Evolutionary conservation across 495 filamentous ascomycete species (phyloP), one percentile per base, ranked within the genome.

Genomic region (Penicillium roqueforti): DNA sequence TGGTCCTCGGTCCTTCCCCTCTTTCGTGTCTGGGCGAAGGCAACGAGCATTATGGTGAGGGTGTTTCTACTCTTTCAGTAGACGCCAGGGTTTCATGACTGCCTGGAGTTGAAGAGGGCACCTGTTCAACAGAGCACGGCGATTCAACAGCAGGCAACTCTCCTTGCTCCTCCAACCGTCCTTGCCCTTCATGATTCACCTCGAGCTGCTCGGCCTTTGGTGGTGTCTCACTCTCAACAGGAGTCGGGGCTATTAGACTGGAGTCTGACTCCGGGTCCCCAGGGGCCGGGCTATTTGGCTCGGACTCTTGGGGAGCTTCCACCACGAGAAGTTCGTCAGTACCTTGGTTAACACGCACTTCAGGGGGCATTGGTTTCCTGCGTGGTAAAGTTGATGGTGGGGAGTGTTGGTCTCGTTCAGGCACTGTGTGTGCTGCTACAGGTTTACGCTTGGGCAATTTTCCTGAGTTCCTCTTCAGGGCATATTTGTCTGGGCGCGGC

Each of bases 401-500:
- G 2, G 61, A 54, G 23, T 66, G 63, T 41, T 66, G 44, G 40
- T 66, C 67, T 7, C 50, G 57, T 22, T 70, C 68, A 20, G 76
- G 69, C 4, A 75, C 52, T 0, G 72, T 46, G 23, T 75, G 66
- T 9, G 74, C 65, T 23, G 76, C 70, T 6, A 87, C 68, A 13
- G 82, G 74, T 50, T 86, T 87, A 5, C 84, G 69, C 54, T 80
- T 90, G 14, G 87, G 83, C 2, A 83, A 66, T 16, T 74, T 72
- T 43, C 79, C 76, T 0, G 84, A 75, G 18, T 78, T 72, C 8
- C 76, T 76, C 56, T 81, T 82, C 31, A 79, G 72, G 22, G 78
- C 80, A 55, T 85, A 85, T 26, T 79, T 82, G 31, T 86, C 83
- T 6, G 88, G 87, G 7, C 82, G 86, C n/a, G 89, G 88, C 3